Evolutionary conservation across 1,139 yeast genomes (phyloP).

Genomic region (Saccharomyces hybrid): DNA sequence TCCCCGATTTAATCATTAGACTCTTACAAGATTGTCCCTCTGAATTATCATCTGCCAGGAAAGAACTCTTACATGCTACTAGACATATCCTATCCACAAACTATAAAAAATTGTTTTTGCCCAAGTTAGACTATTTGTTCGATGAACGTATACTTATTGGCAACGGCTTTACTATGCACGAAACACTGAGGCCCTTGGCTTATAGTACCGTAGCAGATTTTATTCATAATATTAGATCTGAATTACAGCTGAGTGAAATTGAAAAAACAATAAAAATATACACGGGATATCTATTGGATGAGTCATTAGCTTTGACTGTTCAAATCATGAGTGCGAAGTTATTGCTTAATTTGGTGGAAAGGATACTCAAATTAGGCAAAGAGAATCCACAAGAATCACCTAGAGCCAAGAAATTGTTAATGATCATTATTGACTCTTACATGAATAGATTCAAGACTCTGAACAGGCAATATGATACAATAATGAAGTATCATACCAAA

Average conservation of each 20-base stretch:
- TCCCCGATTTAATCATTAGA: slow-evolving; percentile 82
- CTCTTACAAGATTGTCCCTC: slow-evolving; percentile 92
- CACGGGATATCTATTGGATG: slow-evolving; percentile 74
- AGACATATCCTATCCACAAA: slow-evolving; percentile 89
- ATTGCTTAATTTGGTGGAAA: slow-evolving; percentile 76
- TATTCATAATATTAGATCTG: slow-evolving; percentile 84
- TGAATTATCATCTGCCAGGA: slow-evolving; percentile 86
- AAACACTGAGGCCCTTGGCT: slow-evolving; percentile 80
- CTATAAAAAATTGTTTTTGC: slow-evolving; percentile 70
- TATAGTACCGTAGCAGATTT: slow-evolving; percentile 95
- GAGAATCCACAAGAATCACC: slow-evolving; percentile 60
- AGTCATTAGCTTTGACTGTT: slow-evolving; percentile 76
- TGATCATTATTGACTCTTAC: slow-evolving; percentile 80
- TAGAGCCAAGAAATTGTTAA: slow-evolving; percentile 56
- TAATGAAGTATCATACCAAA: slow-evolving; percentile 54
- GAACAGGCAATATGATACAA: slow-evolving; percentile 62
- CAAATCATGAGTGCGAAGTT: slow-evolving; percentile 97
- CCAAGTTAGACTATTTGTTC: slow-evolving; percentile 76
- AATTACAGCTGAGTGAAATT: slow-evolving; percentile 73
- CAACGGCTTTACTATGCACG: slow-evolving; percentile 84
- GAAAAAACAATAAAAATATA: slow-evolving; percentile 83
- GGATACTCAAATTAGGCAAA: slow-evolving; percentile 76
- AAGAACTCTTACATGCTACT: slow-evolving; percentile 88
- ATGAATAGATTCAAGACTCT: slow-evolving; percentile 73
- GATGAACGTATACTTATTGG: slow-evolving; percentile 87